Evolutionary conservation across 129 eudicot genomes (phyloP), one percentile per base, ranked within the genome.

Genomic region (Helianthus tuberosus): DNA sequence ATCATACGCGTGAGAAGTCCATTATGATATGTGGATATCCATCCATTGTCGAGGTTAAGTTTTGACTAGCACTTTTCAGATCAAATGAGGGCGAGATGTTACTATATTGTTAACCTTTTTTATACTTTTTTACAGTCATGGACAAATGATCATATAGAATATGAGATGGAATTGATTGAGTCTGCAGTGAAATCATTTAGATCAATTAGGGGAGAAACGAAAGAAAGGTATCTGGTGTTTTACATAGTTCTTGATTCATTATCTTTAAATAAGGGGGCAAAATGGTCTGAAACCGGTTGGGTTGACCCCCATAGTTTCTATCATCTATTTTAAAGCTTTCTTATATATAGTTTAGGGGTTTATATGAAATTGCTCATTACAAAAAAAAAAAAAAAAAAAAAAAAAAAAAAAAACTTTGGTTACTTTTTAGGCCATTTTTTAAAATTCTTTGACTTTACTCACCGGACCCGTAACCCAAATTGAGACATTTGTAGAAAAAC

Each of bases 1-100:
- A 83, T 68, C 77, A 74, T 79, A 67, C 74, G 48, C 76, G 86
- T 80, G 86, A 86, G 82, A 87, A 93, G 69, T 90, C 98, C 7
- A 90, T 93, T 46, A 84, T 93, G 96, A 83, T 88, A 46, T 78
- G 91, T 43, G 91, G 86, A 25, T 92, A 92, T 64, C 98, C 96
- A 1, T 79, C 96, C 14, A 20, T 66, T 44, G 81, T 79, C 11
- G 86, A 88, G 96, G 98, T 93, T 73, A 32, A 32, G 83, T 73
- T 17, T 16, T 64, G 44, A 23, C 41, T 29, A 5, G 0, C 11
- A 7, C 39, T 54, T 57, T 1, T 80, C 15, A 12, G 39, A 61
- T 68, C 51, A 80, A 43, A 68, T 46, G 48, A 8, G 11, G 51
- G 25, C 8, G 29, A 50, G 17, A 64, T 50, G 35, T 39, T 36